These are phyloP conservation scores for Coniochaeta ligniaria DNA, from an alignment of 2,329 filamentous ascomycete genomes.

Conservation along the genomic window DNA sequence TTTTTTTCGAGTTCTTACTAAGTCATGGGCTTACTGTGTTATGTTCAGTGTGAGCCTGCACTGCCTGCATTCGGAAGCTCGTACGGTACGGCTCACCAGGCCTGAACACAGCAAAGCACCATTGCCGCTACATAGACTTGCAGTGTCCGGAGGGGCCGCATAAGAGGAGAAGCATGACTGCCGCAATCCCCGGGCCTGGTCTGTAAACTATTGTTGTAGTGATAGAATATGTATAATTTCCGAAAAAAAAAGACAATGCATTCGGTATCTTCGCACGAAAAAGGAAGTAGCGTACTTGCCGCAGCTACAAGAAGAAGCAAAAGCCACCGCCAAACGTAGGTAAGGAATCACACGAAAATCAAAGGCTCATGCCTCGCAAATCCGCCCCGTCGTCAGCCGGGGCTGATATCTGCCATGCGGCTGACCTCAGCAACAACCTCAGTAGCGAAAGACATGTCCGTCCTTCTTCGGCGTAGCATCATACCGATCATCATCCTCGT, in stretches of 20 bases:
- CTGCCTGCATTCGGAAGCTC: neutral
- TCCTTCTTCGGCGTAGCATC: conserved; percentile 1
- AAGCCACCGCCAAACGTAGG: neutral
- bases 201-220: neutral
- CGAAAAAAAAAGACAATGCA: neutral
- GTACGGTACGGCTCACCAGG: too few relatives aligned
- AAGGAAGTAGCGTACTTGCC: neutral
- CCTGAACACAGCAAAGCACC: too few relatives aligned
- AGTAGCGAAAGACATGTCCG: neutral
- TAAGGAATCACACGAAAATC: neutral
- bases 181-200: too few relatives aligned
- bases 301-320: neutral
- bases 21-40: too few relatives aligned
- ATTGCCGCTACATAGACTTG: too few relatives aligned
- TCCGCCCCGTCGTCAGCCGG: neutral
- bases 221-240: neutral
- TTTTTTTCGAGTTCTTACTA: too few relatives aligned
- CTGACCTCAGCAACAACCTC: neutral
- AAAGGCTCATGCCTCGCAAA: neutral
- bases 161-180: too few relatives aligned
- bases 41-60: too few relatives aligned
- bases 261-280: neutral
- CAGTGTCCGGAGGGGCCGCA: too few relatives aligned
- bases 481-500: neutral
- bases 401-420: neutral